Base-by-base conservation (phyloP, 2,329 filamentous ascomycete species). In the Xylaria sp. region DNA sequence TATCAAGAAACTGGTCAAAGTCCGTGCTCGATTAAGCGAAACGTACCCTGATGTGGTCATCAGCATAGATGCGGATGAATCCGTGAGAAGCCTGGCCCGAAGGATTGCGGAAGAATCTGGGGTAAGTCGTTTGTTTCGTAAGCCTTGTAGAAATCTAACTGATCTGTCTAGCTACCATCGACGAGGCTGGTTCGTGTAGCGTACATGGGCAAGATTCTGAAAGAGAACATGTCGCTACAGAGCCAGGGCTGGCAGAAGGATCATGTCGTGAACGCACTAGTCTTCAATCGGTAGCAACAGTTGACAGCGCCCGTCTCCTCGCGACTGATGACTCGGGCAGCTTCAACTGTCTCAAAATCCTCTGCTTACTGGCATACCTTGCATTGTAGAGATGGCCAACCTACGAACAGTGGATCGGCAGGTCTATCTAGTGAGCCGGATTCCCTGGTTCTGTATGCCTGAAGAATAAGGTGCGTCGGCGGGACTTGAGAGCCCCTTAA, bases 181-280 rank as follows among this genome's bases (percentile, higher is more conserved):
- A 83, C 82, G 54, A 89, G 88, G 70, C 87, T 85, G 57, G 84
- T 97, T 60, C 89, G 89, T 63, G 87, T 97, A 68, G 90, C 89
- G 23, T 97, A 97, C 79, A 86, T 96, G 80, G 94, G 94, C 73
- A 93, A 90, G 78, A 88, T 94, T 60, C 86, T 97, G 55, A 89
- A 90, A 72, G 92, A 95, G 72, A 85, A 86, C 63, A 78, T 87
- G 23, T 86, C 90, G 0, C 82, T 97, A 20, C 80, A 84, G 54
- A 86, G 87, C 2, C 91, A 96, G 74, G 92, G 91, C 58, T 97
- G 93, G 92, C 88, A 90, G 74, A 85, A 87, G 69, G 92, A 90
- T 44, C 87, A 96, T 77, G 84, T 96, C 41, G 82, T 97, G 64
- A 96, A 94, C 78, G 94, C 91, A 25, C 84, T 96, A 67, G 88